Percentiles rank a stretch among this genome's conserved stretches.
These are phyloP conservation scores for Tetrapisispora iriomotensis DNA, from an alignment of 805 yeast species.

Conservation along the genomic window DNA sequence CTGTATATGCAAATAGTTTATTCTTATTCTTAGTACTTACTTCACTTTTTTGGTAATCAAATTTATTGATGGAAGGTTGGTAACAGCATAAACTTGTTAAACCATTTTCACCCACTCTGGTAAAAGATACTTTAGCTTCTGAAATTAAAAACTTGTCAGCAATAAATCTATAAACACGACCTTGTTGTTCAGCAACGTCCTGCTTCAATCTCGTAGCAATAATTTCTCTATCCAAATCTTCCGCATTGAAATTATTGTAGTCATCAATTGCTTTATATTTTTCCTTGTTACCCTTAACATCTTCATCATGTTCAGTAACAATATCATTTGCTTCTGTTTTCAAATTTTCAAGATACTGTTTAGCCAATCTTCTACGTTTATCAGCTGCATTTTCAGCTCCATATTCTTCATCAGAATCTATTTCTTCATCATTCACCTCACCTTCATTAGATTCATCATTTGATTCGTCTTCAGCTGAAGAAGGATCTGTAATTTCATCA, in stretches of 20 bases:
- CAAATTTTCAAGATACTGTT: slow-evolving; percentile 77
- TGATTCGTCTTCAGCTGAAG: slow-evolving; percentile 39
- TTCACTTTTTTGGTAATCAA: slow-evolving; percentile 6
- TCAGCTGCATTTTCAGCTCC: slow-evolving; percentile 79
- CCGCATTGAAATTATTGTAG: slow-evolving; percentile 67
- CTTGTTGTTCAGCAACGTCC: slow-evolving; percentile 86
- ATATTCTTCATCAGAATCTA: slow-evolving; percentile 63
- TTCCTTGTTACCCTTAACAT: slow-evolving; percentile 3
- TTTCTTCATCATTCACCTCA: slow-evolving; percentile 29
- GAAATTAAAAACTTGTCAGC: slow-evolving; percentile 39
- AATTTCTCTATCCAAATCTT: slow-evolving; percentile 81
- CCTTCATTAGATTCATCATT: slow-evolving; percentile 30
- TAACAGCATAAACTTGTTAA: slow-evolving; percentile 37
- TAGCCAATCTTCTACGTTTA: slow-evolving; percentile 86
- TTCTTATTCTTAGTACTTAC: slow-evolving; percentile 37
- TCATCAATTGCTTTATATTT: slow-evolving; percentile 22
- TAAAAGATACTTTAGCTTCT: slow-evolving; percentile 35
- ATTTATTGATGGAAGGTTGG: slow-evolving; percentile 30
- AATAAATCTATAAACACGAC: slow-evolving; percentile 63
- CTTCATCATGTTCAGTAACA: slow-evolving; percentile 17
- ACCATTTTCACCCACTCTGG: slow-evolving; percentile 53
- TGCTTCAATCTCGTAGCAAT: slow-evolving; percentile 68
- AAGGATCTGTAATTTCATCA: slow-evolving; percentile 45
- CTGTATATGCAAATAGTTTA: slow-evolving; percentile 58
- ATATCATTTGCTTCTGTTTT: slow-evolving; percentile 45